Conservation (phyloP, 176 grass and related monocot species). For the Raddia distichophylla region DNA sequence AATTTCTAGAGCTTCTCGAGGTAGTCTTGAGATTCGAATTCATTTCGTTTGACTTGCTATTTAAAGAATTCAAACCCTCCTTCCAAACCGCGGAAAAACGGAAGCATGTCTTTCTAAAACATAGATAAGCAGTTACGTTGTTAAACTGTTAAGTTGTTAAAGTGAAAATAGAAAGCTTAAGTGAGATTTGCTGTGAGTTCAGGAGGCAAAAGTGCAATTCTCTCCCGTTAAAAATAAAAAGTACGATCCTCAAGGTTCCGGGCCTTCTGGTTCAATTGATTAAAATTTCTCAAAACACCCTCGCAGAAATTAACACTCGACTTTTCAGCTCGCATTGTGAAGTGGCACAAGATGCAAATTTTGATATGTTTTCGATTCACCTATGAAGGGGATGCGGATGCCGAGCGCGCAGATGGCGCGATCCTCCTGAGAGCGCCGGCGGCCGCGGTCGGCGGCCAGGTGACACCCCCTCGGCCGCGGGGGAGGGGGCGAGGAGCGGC, state of each 20-base stretch:
- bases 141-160: no score
- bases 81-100: no score
- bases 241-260: neutral
- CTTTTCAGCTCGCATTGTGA: neutral
- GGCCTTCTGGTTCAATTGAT: neutral
- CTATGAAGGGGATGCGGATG: conserved; percentile 87
- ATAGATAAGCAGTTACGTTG: no score
- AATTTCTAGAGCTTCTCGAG: no score
- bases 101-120: no score
- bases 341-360: neutral
- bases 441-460: conserved; percentile 57
- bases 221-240: no score
- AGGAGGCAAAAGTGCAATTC: no score
- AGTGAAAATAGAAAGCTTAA: no score
- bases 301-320: neutral
- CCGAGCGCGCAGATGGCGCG: conserved; percentile 74
- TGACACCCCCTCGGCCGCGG: conserved; percentile 57
- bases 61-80: no score
- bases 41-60: no score
- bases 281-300: neutral
- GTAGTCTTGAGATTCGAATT: no score
- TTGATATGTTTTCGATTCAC: conserved; percentile 10
- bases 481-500: neutral
- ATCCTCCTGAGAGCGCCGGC: conserved; percentile 84
- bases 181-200: no score